Evolutionary conservation across 2,329 filamentous ascomycete species (phyloP), one percentile per base, ranked within the genome.

Genomic region (Venturia aucupariae): DNA sequence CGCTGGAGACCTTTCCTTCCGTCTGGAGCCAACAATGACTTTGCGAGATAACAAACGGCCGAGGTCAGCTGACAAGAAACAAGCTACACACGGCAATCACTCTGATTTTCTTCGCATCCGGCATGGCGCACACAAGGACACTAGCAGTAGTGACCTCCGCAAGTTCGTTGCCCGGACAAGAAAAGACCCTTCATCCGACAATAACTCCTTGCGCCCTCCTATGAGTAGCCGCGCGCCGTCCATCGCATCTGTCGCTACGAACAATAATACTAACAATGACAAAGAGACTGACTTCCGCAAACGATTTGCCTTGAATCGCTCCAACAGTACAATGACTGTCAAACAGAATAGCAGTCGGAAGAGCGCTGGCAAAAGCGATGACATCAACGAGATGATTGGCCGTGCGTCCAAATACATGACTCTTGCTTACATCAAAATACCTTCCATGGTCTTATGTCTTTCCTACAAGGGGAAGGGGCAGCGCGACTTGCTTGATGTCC

Each of bases 391-490:
- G 78, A 99, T 99, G 94, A 93, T 99, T 77, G 87, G 86, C 63
- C 88, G 94, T 38, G 94, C 94, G 3, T 96, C 90, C 65, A 96
- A 92, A 74, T 99, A 95, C 78, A 97, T 97, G 92, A 97, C 94
- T 0, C 87, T 99, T 67, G 89, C 93, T 2, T 92, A 96, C 75
- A 92, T 99, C 75, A 94, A 92, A 75, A 90, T 99, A 72, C 91
- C 92, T 2, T 94, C 91, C 65, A 93, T 99, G 69, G 92, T 97
- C 2, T 85, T 99, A 41, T 99, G 94, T 73, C 82, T 99, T 35
- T 95, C 90, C 72, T 97, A 97, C 82, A 96, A 97, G 75, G 94
- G 95, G 72, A 95, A 92, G 74, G 91, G 92, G 55, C 90, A 96
- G 68, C 90, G 92, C 72, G 99, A 97, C 71, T 84, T 99, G 65